Base-by-base conservation (phyloP, 139 green algal species). In the Closterium sp. region DNA sequence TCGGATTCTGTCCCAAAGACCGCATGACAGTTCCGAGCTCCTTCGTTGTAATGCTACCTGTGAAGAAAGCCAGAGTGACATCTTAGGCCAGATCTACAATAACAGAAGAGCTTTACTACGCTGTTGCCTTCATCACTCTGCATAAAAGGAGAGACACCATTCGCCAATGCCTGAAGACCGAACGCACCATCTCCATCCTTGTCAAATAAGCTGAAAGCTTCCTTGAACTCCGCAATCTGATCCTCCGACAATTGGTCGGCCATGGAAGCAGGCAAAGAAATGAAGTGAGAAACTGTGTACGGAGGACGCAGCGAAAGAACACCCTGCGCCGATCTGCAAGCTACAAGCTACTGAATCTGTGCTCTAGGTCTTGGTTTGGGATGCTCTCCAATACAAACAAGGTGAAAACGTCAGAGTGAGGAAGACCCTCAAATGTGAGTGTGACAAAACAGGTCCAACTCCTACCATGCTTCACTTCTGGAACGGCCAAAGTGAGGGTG, bases 1-100 rank as follows among this genome's bases (percentile, higher is more conserved):
- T 99, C 23, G 98, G 98, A 94, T 99, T 99, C 95, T 99, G 98
- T 9, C 98, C 98, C 92, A 99, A 94, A 0, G 97, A 99, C 33
- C 98, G 96, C 98, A 99, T 99, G 32, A 99, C 98, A 21, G 98
- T 99, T 76, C 98, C 98, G 69, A 99, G 96, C 95, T 99, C 98
- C 95, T 99, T 96, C 33, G 94, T 96, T 30, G 94, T 96, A 89
- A 96, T 96, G 69, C 92, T 96, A 84, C 92, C 92, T 94, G 89
- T 69, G 33, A 33, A 2, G 25, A 87, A 34, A 25, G 55, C 55
- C 16, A 76, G 25, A 76, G 25, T 76, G 0, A 2, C 55, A 76
- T 76, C 55, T 76, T 76, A 76, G 55, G 55, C 1, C 12, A 76
- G 55, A 28, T 76, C 55, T 76, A n/a, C 25, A 76, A 76, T 19